Evolutionary conservation across 2,329 filamentous ascomycete species (phyloP), one percentile per base, ranked within the genome.

Genomic region (Xylogone sp.): DNA sequence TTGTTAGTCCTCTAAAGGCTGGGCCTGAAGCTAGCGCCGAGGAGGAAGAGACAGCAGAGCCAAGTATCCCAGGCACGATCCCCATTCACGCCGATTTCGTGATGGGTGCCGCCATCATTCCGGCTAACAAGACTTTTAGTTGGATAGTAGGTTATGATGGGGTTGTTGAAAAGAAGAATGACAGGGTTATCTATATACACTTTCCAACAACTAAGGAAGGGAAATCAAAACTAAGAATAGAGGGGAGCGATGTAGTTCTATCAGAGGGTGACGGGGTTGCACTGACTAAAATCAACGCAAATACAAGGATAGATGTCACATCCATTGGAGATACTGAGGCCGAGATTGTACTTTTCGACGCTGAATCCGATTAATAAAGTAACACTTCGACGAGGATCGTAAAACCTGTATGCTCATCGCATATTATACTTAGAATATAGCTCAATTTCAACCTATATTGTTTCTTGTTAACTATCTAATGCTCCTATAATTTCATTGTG

Each of bases 71-170:
- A 1, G 78, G 74, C n/a, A 86, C 86, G 0, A 95, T 96, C 56
- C 88, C 89, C 8, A 86, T 95, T 51, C 87, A 95, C 65, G 87
- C 90, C 10, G 90, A 96, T 71, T 79, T 95, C 48, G 83, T 87
- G 53, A 94, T 95, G 88, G 83, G 81, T 34, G 90, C 90, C 0
- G 85, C 83, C 5, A 83, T 95, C 50, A 80, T 95, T 51, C 77
- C 75, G 6, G 83, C 87, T 0, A 77, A 78, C 21, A 76, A 75
- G 63, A 77, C 71, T 39, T 92, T 93, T 53, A 78, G 81, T 60
- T 94, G 91, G 81, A 82, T 76, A 7, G 72, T 93, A 19, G 90
- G 91, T 12, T 83, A 69, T 3, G 69, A 59, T 45, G 77, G 75
- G n/a, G n/a, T n/a, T 1, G 65, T 75, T 58, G 70, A 70, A 54